Base-by-base conservation (phyloP, 1,284 basidiomycete genomes). In the Neonothopanus nambi region DNA sequence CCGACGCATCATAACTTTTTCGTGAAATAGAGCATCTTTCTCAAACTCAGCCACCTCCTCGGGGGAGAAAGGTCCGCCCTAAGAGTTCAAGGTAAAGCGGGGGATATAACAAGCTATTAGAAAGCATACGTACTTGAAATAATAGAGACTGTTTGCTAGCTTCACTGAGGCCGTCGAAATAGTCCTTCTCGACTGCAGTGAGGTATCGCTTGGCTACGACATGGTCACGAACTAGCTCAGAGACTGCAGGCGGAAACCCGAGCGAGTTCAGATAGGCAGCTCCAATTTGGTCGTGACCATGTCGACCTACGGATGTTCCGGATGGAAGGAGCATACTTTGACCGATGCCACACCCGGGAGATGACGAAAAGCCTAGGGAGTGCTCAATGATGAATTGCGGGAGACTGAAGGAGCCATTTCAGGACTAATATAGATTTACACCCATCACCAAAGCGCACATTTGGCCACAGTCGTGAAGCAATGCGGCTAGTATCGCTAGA, bases 161-260 rank as follows among this genome's bases (percentile, higher is more conserved):
- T 13, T 52, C 49, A 52, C 55, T 56, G 9, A 56, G 33, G 6
- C 15, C 13, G 1, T 52, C 46, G 26, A 48, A 44, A 40, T 56
- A 56, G 1, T 35, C 46, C n/a, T 48, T 46, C 33, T 56, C 55
- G 2, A 48, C 45, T 5, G 55, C 55, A 13, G 46, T 52, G 3
- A 56, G 41, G 33, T 56, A 56, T n/a, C 55, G 17, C 23, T 56
- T 56, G 9, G 55, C 55, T 12, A 56, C 46, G 18, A 56, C 55
- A 42, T 56, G 55, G 36, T 49, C 55, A 6, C 42, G 21, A 6
- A 56, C 55, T 3, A 56, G 33, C 30, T 52, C 50, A 24, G 40
- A 56, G 9, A 52, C 46, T 8, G 20, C 33, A 3, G 23, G 15
- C 13, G 51, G 46, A 28, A 56, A 56, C 4, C 55, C 55, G 12